Percentiles rank a stretch among this genome's conserved stretches.
Evolutionary conservation across 148 eudicot species (phyloP).

Genomic region (Fallopia convolvulus): DNA sequence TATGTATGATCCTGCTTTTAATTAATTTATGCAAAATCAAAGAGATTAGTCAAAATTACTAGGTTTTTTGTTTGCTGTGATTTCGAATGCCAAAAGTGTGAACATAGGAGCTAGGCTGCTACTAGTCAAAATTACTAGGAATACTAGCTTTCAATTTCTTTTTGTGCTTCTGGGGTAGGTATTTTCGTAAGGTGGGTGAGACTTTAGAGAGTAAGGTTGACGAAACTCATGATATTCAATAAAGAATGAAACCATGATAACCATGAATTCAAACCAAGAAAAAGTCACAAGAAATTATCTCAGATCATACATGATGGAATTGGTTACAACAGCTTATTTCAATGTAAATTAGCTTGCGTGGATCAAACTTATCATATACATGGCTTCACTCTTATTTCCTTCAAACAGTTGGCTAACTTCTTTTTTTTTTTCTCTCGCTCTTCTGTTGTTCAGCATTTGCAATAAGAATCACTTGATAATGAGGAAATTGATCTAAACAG

Average conservation of each 20-base stretch:
- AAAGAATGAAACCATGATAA: neutral
- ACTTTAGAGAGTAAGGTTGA: neutral
- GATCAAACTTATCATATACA: neutral
- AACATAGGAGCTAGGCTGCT: neutral
- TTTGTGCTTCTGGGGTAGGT: neutral
- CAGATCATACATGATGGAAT: neutral
- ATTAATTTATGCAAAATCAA: neutral
- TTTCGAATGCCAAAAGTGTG: neutral
- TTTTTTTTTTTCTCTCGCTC: neutral
- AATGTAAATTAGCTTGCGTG: neutral
- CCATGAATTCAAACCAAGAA: neutral
- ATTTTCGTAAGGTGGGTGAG: neutral
- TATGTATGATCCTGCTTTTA: neutral
- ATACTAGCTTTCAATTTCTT: neutral
- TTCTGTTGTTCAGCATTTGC: neutral
- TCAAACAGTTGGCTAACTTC: neutral
- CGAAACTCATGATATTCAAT: neutral
- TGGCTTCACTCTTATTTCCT: neutral
- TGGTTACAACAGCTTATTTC: neutral
- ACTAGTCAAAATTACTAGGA: neutral
- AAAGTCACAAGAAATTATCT: neutral
- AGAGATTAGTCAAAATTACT: neutral
- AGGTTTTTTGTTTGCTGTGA: neutral
- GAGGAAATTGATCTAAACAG: neutral
- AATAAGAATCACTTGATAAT: neutral